These are phyloP conservation scores for Brassica hybrid DNA, from an alignment of 441 rosid species.

Conservation along the genomic window DNA sequence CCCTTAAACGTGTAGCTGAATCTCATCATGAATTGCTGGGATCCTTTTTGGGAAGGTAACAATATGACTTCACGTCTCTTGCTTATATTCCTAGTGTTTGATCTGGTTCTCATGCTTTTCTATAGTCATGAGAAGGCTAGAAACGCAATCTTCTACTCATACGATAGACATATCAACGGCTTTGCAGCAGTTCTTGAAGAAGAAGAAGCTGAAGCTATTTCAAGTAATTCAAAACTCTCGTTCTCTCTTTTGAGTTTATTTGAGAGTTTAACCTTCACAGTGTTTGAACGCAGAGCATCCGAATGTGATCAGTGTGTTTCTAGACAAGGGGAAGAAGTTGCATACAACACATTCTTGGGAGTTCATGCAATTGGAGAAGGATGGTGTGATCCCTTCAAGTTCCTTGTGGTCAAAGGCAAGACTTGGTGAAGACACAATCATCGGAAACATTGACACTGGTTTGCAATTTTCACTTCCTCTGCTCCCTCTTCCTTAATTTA, in stretches of 20 bases:
- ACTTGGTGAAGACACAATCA: constrained; percentile 27
- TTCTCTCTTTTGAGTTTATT: not conserved
- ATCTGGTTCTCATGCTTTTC: constrained; percentile 6
- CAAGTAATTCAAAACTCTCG: constrained; percentile 3
- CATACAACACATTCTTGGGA: constrained; percentile 28
- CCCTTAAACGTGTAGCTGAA: constrained; percentile 38
- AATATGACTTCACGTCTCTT: not conserved
- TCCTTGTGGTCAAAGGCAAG: constrained; percentile 29
- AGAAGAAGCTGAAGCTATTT: constrained; percentile 23
- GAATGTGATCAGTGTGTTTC: constrained; percentile 25
- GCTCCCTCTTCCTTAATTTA: not conserved
- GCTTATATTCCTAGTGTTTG: not conserved
- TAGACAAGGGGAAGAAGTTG: constrained; percentile 4
- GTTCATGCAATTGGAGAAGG: constrained; percentile 22
- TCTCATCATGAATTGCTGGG: constrained; percentile 59
- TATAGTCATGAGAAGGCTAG: constrained; percentile 23
- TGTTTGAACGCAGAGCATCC: constrained; percentile 3
- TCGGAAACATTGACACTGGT: constrained; percentile 62
- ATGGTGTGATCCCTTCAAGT: constrained; percentile 19
- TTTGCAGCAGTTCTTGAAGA: constrained; percentile 28
- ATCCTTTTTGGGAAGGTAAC: constrained; percentile 32
- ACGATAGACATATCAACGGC: constrained; percentile 22
- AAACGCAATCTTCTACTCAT: constrained; percentile 20
- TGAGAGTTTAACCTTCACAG: not conserved
- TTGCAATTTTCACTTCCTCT: not conserved